Percentiles rank a stretch among this genome's conserved stretches.
Conservation (phyloP, 2,329 filamentous ascomycete species). For the Sphaerostilbella broomeana region DNA sequence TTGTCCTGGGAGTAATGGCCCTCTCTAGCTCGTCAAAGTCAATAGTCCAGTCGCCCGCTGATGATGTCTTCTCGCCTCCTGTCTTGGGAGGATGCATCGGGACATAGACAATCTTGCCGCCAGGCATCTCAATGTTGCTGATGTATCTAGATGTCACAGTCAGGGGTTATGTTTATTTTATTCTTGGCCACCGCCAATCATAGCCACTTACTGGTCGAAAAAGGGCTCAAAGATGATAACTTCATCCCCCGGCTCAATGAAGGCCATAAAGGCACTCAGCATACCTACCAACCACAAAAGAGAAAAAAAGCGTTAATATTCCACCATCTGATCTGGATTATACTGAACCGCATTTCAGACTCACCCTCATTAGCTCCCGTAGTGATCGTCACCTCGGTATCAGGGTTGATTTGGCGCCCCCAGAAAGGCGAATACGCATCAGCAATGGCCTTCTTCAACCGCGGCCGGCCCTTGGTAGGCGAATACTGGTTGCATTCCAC, state of each 20-base stretch:
- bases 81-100: slow-evolving; percentile 84
- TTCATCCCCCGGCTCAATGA: slow-evolving; percentile 89
- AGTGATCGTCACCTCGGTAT: slow-evolving; percentile 91
- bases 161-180: not conserved
- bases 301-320: not conserved
- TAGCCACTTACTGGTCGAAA: slow-evolving; percentile 70
- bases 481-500: slow-evolving; percentile 99
- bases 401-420: slow-evolving; percentile 72
- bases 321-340: not conserved
- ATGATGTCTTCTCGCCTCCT: slow-evolving; percentile 71
- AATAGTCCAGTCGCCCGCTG: slow-evolving; percentile 81
- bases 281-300: slow-evolving; percentile 45
- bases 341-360: not conserved
- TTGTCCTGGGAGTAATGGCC: slow-evolving; percentile 77
- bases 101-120: slow-evolving; percentile 90
- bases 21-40: slow-evolving; percentile 76
- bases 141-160: slow-evolving; percentile 49
- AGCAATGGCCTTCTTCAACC: slow-evolving; percentile 87
- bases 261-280: slow-evolving; percentile 96
- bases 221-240: slow-evolving; percentile 98
- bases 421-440: slow-evolving; percentile 89
- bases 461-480: slow-evolving; percentile 85
- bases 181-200: too few species aligned
- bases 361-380: slow-evolving; percentile 75
- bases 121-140: slow-evolving; percentile 97